Base-by-base conservation (phyloP, 2,329 filamentous ascomycete genomes). In the Macroventuria anomochaeta region DNA sequence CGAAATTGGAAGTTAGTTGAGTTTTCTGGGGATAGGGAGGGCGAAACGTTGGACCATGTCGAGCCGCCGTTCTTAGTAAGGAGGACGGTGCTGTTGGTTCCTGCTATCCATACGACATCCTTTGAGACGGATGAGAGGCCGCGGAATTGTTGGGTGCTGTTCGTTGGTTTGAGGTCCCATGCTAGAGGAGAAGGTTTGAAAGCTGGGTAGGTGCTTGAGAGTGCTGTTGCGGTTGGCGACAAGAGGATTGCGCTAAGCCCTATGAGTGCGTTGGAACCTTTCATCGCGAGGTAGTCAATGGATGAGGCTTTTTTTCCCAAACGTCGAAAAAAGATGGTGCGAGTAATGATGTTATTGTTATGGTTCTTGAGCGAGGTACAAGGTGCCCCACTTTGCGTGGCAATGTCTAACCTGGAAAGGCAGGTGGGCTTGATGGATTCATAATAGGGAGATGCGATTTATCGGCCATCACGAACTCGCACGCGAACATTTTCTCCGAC, bases 21-120 rank as follows among this genome's bases (percentile, higher is more conserved):
- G 43, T 69, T 65, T 36, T 69, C 65, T 0, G 60, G 49, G 1
- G 23, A 26, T 10, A 69, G 55, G 5, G 31, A 31, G 1, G 68
- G 67, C 0, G 67, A 68, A n/a, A 68, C 58, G n/a, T 69, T 57
- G 39, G 6, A 23, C 68, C 68, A 70, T 23, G 60, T 53, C n/a
- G 32, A 15, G 38, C 68, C 68, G 34, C 56, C 56, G 31, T 69
- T 51, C 29, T 50, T 59, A 28, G 61, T 70, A 15, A 60, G 66
- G 4, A 70, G 57, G 11, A 70, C 63, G 7, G 67, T 70, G n/a
- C 62, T 64, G 8, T 58, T 52, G 3, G 67, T 69, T 3, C 68
- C 68, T 26, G 68, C 62, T 7, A 70, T 49, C 67, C 67, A 71
- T 2, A 58, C 58, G 0, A 59, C 28, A 12, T 50, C 44, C 5